Evolutionary conservation across 352 stramenopile species (phyloP), one percentile per base, ranked within the genome.

Genomic region (Globisporangium okanoganense): DNA sequence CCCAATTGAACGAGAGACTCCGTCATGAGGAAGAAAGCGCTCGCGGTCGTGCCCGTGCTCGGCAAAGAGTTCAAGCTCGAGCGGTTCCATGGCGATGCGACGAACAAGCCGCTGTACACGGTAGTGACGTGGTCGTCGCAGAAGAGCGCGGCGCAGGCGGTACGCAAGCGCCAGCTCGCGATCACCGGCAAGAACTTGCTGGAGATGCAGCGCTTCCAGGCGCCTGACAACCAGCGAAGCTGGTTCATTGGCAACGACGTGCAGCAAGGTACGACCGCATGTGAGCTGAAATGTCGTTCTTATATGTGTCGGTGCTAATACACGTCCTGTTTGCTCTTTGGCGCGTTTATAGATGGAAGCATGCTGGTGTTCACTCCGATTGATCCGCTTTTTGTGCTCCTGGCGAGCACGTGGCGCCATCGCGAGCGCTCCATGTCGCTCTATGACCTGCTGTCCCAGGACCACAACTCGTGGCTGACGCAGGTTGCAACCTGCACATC

Each of bases 201-300:
- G 40, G 82, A 92, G 65, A 52, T 92, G 65, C 80, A 92, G 67
- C 78, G 76, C 44, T 45, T 86, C 8, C 65, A 84, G 63, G 54
- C 69, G 20, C 68, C 66, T 27, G 67, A 65, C 35, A 76, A 86
- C 57, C 63, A 73, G 52, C 70, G 81, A 24, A 91, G 81, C 65
- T 93, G 83, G 83, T 93, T 93, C 62, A 66, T 90, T 12, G 79
- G 76, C n/a, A 90, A 88, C 60, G 51, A 69, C 55, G 85, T 92
- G 45, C 53, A 84, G 35, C 77, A 90, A 70, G 76, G 76, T 85
- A 35, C 27, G 12, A 20, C 4, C 22, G 5, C 18, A 18, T 38
- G 10, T 38, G n/a, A n/a, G n/a, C n/a, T n/a, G n/a, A n/a, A n/a
- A n/a, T n/a, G n/a, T n/a, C n/a, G 5, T 33, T 3, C 36, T n/a